Percentiles rank a stretch among this genome's conserved stretches.
These are phyloP conservation scores for Amyloporia xantha DNA, from an alignment of 768 basidiomycete genomes.

Conservation along the genomic window DNA sequence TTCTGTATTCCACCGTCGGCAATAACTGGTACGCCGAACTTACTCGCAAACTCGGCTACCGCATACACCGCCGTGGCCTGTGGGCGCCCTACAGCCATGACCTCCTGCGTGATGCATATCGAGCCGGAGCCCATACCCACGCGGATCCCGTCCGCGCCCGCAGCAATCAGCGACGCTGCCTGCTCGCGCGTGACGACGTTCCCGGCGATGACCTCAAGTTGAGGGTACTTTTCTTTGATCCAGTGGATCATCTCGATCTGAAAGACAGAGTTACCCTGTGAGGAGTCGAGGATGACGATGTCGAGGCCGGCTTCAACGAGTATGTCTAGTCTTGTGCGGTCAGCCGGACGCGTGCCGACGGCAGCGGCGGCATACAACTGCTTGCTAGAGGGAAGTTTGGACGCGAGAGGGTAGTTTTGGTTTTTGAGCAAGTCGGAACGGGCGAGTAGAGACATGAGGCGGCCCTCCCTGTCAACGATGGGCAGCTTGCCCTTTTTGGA, in stretches of 20 bases:
- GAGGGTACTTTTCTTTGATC: conserved; percentile 83
- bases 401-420: conserved; percentile 92
- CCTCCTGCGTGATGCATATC: conserved; percentile 99
- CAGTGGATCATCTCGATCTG: conserved; percentile 93
- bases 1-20: conserved; percentile 96
- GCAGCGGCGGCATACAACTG: conserved; percentile 97
- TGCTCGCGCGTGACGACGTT: conserved; percentile 99
- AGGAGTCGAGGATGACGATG: conserved; percentile 91
- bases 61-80: conserved; percentile 98
- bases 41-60: conserved; percentile 87
- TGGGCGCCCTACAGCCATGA: conserved; percentile 97
- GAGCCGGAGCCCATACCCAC: conserved; percentile 98
- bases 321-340: conserved; percentile 75
- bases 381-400: conserved; percentile 85
- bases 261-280: conserved; percentile 92
- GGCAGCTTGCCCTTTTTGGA: conserved; percentile 98
- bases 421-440: conserved; percentile 97
- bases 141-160: conserved; percentile 92
- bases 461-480: conserved; percentile 59
- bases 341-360: conserved; percentile 85
- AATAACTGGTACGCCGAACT: conserved; percentile 94
- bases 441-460: conserved; percentile 79
- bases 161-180: conserved; percentile 87
- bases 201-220: conserved; percentile 90
- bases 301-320: conserved; percentile 94